These are phyloP conservation scores for Mycosarcoma mackinlayi DNA, from an alignment of 1,284 basidiomycete species.

Conservation along the genomic window DNA sequence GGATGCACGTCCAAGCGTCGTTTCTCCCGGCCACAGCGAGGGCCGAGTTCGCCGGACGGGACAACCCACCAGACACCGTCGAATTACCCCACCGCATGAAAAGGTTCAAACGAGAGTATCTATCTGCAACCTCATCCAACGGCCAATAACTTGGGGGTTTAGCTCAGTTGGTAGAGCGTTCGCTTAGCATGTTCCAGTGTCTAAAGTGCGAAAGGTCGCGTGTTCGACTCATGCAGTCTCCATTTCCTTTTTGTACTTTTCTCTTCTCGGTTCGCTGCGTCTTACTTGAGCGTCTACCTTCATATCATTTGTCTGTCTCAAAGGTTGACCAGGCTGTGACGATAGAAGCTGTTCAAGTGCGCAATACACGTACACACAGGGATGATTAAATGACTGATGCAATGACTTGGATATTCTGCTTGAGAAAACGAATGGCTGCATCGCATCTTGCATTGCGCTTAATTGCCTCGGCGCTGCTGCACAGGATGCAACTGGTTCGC, in stretches of 20 bases:
- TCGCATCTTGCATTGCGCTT: not conserved
- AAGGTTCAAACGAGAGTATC: not conserved
- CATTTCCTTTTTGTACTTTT: slow-evolving; percentile 15
- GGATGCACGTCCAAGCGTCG: too few relatives aligned
- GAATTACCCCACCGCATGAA: too few relatives aligned
- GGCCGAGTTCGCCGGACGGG: slow-evolving; percentile 25
- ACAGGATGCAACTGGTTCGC: slow-evolving; percentile 66
- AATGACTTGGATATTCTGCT: too few relatives aligned
- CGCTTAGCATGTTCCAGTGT: slow-evolving; percentile 47
- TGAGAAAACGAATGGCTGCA: too few relatives aligned
- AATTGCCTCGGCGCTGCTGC: not conserved
- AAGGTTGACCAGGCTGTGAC: too few relatives aligned
- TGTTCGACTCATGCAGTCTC: slow-evolving; percentile 60
- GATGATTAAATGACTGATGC: too few relatives aligned
- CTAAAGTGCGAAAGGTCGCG: slow-evolving; percentile 54
- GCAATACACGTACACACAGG: too few relatives aligned
- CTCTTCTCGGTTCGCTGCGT: not conserved
- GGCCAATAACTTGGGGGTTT: slow-evolving; percentile 37
- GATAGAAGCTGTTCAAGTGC: too few relatives aligned
- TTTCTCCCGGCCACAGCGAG: slow-evolving; percentile 1
- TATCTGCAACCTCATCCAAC: not conserved
- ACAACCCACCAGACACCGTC: slow-evolving; percentile 14
- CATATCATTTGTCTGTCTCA: too few relatives aligned
- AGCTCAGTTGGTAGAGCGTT: slow-evolving; percentile 61
- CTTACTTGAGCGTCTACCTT: not conserved